Evolutionary conservation across 306 rosid genomes (phyloP), one percentile per base, ranked within the genome.

Genomic region (Rosa persica): DNA sequence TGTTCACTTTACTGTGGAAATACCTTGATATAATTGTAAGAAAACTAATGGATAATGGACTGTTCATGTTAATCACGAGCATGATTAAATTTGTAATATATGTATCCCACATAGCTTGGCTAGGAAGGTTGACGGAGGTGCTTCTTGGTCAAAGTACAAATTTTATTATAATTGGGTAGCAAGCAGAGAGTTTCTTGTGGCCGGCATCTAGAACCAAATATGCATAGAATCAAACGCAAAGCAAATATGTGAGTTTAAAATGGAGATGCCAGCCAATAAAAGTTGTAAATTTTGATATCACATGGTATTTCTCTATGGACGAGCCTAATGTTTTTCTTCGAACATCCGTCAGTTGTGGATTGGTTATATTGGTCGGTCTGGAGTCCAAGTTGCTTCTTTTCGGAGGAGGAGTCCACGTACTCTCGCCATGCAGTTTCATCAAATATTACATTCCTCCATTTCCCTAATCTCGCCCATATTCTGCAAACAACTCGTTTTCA

Each of bases 351-450:
- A 85, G 73, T 82, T 80, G 85, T 70, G 87, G 87, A 91, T 91
- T 89, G 92, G 97, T 86, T 91, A 89, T 82, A 49, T 88, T 89
- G 97, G 94, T 91, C 97, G 97, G 97, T 86, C 88, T 75, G 80
- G 86, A 85, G 85, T 80, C 85, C 86, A 77, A 68, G n/a, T 62
- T 80, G 72, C 71, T 78, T 86, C 86, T 73, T 79, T 55, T 81
- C 54, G 68, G 76, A 73, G 75, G 60, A 6, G 2, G n/a, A 51
- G 9, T 54, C 22, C 60, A 54, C 60, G 60, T 54, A 54, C 60
- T 20, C 60, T 54, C 25, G 11, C 30, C 64, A 57, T 22, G 64
- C 64, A 57, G 15, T 23, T 10, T 22, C 64, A 30, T 30, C 36
- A 30, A 30, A 30, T 30, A 30, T 30, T 30, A 30, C 36, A 30